Evolutionary conservation across 2,329 filamentous ascomycete species (phyloP).

Genomic region (Penicillium sp.): DNA sequence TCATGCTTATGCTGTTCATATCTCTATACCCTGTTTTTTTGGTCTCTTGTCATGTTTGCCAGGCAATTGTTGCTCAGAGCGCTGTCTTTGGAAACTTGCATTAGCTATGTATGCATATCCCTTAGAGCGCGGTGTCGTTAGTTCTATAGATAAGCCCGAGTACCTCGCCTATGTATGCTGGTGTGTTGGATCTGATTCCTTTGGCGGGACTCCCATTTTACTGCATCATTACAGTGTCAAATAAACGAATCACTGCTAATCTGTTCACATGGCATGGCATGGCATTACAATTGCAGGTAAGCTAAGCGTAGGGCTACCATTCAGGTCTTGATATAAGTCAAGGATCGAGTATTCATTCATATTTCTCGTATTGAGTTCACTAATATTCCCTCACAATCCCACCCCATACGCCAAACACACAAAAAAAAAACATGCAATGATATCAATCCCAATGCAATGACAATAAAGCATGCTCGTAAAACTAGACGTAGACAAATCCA

Average conservation of each 20-base stretch:
- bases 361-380: conserved; percentile 12
- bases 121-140: neutral
- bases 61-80: neutral
- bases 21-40: conserved; percentile 10
- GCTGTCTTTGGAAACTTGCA: neutral
- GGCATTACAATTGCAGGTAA: neutral
- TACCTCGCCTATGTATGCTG: neutral
- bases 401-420: conserved; percentile 26
- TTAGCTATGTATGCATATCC: conserved; percentile 1
- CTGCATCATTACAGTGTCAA: neutral
- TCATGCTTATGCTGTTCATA: conserved; percentile 8
- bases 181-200: neutral
- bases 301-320: neutral
- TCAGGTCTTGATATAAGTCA: neutral
- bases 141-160: neutral
- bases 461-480: conserved; percentile 22
- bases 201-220: neutral
- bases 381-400: conserved; percentile 10
- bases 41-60: neutral
- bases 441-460: conserved; percentile 28
- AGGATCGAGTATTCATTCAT: conserved; percentile 10
- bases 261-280: neutral
- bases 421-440: conserved; percentile 20
- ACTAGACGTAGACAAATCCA: conserved; percentile 1
- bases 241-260: neutral